Evolutionary conservation across 768 basidiomycete genomes (phyloP).

Genomic region (Hypholoma sublateritium): DNA sequence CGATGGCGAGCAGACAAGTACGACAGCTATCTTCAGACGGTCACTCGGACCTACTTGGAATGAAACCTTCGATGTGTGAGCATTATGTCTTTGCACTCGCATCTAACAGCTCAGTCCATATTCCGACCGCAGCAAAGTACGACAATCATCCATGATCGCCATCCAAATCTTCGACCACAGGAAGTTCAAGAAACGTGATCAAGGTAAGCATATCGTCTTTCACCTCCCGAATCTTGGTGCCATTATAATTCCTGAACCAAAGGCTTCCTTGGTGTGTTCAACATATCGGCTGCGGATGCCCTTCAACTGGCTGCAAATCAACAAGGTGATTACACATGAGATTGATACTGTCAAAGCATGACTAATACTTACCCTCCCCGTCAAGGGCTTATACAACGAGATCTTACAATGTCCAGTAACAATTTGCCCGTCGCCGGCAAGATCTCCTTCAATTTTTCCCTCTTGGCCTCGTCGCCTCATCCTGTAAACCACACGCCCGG

Average conservation of each 20-base stretch:
- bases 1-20: conserved; percentile 80
- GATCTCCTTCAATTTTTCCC: conserved; percentile 64
- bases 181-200: conserved; percentile 86
- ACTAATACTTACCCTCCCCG: conserved; percentile 13
- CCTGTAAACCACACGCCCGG: conserved; percentile 12
- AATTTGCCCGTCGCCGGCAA: conserved; percentile 82
- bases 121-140: conserved; percentile 52
- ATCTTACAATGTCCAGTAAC: conserved; percentile 74
- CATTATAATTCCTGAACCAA: neutral
- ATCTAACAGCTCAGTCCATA: conserved; percentile 9
- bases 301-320: conserved; percentile 46
- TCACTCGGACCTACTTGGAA: conserved; percentile 78
- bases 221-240: neutral
- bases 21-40: conserved; percentile 70
- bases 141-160: conserved; percentile 69
- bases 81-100: conserved; percentile 8
- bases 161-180: conserved; percentile 91
- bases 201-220: conserved; percentile 48
- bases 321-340: conserved; percentile 35
- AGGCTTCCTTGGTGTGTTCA: conserved; percentile 63
- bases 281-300: conserved; percentile 54
- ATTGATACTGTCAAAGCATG: conserved; percentile 12
- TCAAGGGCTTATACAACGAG: conserved; percentile 66
- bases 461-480: conserved; percentile 23
- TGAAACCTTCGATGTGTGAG: conserved; percentile 84